Base-by-base conservation (phyloP, 108 stramenopile species). In the Cyclotella cryptica region DNA sequence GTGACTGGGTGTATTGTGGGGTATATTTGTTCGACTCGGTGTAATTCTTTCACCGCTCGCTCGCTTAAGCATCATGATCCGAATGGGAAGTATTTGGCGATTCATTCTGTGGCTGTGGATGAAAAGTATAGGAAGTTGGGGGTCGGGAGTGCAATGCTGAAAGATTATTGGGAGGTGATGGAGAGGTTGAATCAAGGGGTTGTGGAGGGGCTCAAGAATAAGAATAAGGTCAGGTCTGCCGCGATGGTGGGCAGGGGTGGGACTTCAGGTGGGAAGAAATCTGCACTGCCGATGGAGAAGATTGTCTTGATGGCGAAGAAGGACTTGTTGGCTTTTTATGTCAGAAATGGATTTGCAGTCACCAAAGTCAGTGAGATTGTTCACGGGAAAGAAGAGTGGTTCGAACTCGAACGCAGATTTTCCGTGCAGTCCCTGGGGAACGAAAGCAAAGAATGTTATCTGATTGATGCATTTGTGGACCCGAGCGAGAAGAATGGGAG, bases 351-450 rank as follows among this genome's bases (percentile, higher is more conserved):
- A 9, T 96, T 93, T 75, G n/a, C 41, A 14, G 86, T 92, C 19
- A 74, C 68, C 28, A 74, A 89, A 10, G 77, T 89, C 11, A 87
- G 86, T 64, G 78, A 81, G 10, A 88, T 95, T 44, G 86, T 90
- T 40, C 96, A 95, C 69, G 93, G 93, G 14, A 45, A 86, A 68
- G 93, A 95, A 28, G 44, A 83, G 6, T 95, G 94, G 96, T 93
- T 90, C 62, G 93, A 96, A 39, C 74, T 94, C 74, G 81, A 86
- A 27, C 19, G 68, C 28, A 63, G 12, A 12, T 63, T 63, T 24
- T 42, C 40, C 3, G 40, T 63, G 55, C 41, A 45, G 43, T n/a
- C 24, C 13, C 10, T 41, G 62, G 43, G 65, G 65, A 47, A 30
- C n/a, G 1, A 43, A 24, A 19, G 62, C 3, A 66, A 71, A n/a